phyloP scores from a whole-genome alignment of 2,329 filamentous ascomycete genomes.

The Lachnum nothofagi region DNA sequence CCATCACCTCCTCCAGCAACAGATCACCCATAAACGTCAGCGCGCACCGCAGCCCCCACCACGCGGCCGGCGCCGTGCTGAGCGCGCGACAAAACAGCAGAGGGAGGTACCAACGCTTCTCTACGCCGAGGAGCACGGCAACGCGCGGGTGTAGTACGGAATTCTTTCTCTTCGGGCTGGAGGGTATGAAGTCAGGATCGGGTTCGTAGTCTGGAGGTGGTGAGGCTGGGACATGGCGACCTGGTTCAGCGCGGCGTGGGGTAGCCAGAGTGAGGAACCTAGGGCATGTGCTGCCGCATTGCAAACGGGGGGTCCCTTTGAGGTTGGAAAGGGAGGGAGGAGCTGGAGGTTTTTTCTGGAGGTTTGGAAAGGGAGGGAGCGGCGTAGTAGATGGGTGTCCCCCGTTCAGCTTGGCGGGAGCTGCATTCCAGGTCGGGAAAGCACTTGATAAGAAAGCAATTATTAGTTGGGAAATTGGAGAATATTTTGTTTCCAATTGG shows the following conservation, averaged over 20 bases:
- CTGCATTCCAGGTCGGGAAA: no score
- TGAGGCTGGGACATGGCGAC: slow-evolving; percentile 1
- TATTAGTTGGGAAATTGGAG: no score
- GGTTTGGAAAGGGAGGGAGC: background rate
- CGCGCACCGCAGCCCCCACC: slow-evolving; percentile 65
- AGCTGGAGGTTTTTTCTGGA: no score
- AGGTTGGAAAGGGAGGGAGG: background rate
- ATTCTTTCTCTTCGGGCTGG: slow-evolving; percentile 22
- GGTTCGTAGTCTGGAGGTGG: slow-evolving; percentile 12
- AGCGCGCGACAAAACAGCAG: slow-evolving; percentile 68
- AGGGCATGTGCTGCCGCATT: slow-evolving; percentile 35
- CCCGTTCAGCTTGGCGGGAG: no score
- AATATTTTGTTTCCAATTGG: no score
- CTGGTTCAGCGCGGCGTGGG: slow-evolving; percentile 5
- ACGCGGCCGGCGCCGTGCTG: slow-evolving; percentile 64
- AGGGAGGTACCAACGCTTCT: slow-evolving; percentile 66
- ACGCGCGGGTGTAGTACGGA: slow-evolving; percentile 68
- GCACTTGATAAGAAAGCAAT: no score
- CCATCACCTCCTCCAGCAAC: slow-evolving; percentile 42
- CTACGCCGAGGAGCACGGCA: slow-evolving; percentile 71
- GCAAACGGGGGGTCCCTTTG: slow-evolving; percentile 20
- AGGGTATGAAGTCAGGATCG: no score
- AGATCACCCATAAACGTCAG: slow-evolving; percentile 64
- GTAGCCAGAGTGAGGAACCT: slow-evolving; percentile 31
- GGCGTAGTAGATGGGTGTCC: background rate